Evolutionary conservation across 768 basidiomycete species (phyloP), one percentile per base, ranked within the genome.

Genomic region (Pisolithus marmoratus): DNA sequence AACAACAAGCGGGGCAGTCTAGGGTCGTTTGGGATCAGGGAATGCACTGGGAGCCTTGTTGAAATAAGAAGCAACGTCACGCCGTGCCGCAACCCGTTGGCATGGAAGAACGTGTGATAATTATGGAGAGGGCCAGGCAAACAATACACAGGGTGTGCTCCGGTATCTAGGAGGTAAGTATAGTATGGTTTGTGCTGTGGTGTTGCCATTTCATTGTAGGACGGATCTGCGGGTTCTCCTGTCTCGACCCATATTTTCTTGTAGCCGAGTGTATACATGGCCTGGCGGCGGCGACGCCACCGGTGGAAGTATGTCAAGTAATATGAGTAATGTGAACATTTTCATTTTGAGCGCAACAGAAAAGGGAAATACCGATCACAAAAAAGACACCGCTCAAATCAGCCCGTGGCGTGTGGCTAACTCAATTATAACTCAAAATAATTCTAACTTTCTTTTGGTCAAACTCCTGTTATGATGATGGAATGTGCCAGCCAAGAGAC

Each of bases 351-450:
- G 37, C 36, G 29, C 38, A 52, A 50, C 52, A 38, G 24, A 53
- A 53, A 49, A 45, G 47, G 49, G 48, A 38, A 38, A 34, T 43
- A 52, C 63, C 63, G 64, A 67, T 65, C 63, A 55, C 40, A 54
- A 23, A 37, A 46, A 38, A 50, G 46, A 50, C 51, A 57, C 54
- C 56, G 51, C 58, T 38, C 53, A 54, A 53, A 38, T 48, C 53
- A 46, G 47, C 26, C 38, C 46, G 49, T 51, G 47, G 55, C 54
- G 46, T 65, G 63, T 64, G 56, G 57, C 57, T 71, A 78, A 77
- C 76, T 75, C 74, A 79, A 79, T 75, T 72, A 47, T 76, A 82
- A 83, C 77, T 76, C 75, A 75, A 79, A 79, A 75, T 73, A 73
- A 63, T 68, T 59, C 58, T 65, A 57, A 54, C 45, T 55, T 47